Conservation (phyloP, 1,284 basidiomycete genomes). For the Xanthoconium separans region DNA sequence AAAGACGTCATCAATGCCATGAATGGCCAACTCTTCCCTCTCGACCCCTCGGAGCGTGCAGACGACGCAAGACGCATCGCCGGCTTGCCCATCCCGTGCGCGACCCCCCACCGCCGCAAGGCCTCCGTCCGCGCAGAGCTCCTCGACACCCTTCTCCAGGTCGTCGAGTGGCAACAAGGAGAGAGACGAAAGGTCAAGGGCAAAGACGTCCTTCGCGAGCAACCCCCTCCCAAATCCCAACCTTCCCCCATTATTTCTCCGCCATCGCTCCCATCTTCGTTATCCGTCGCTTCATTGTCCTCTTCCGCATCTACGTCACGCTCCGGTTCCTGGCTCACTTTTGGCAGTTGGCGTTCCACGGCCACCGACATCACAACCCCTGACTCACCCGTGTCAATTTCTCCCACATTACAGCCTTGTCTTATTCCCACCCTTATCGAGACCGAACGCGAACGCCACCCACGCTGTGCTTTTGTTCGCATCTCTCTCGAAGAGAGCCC, state of each 20-base stretch:
- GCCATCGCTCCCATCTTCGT: conserved; percentile 29
- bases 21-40: conserved; percentile 59
- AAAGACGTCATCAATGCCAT: conserved; percentile 56
- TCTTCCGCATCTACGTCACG: conserved; percentile 40
- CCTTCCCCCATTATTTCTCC: conserved; percentile 34
- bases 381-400: conserved; percentile 29
- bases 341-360: conserved; percentile 46
- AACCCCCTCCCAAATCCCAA: conserved; percentile 18
- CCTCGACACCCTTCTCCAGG: conserved; percentile 47
- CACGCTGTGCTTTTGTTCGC: conserved; percentile 28
- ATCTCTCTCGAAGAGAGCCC: conserved; percentile 30
- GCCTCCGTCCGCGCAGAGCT: conserved; percentile 38
- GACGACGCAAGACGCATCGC: conserved; percentile 30
- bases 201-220: conserved; percentile 28
- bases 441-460: conserved; percentile 22
- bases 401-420: conserved; percentile 27
- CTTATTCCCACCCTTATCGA: conserved; percentile 25
- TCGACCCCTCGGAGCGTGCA: conserved; percentile 38
- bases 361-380: conserved; percentile 41
- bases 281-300: conserved; percentile 31
- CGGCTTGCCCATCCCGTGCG: conserved; percentile 19
- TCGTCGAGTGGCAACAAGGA: conserved; percentile 40
- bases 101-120: conserved; percentile 21
- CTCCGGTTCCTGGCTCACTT: conserved; percentile 57
- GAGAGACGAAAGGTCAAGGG: conserved; percentile 37